Conservation (phyloP, 2,329 filamentous ascomycete genomes). For the Talaromyces funiculosus region DNA sequence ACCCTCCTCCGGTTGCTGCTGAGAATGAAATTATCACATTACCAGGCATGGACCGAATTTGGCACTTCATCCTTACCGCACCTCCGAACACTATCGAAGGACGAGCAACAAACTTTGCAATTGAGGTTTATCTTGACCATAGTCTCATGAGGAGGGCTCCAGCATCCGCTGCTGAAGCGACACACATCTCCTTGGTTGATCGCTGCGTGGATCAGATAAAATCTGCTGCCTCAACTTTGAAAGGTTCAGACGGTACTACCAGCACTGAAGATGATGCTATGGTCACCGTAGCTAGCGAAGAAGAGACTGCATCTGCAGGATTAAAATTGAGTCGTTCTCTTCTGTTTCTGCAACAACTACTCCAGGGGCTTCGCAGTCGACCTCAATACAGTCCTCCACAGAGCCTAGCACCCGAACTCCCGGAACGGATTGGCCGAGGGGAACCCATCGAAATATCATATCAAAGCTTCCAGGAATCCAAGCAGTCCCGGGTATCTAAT, state of each 20-base stretch:
- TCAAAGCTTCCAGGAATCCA: constrained; percentile 63
- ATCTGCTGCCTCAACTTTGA: constrained; percentile 55
- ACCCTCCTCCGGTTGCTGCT: constrained; percentile 44
- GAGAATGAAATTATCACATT: constrained; percentile 40
- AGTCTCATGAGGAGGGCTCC: constrained; percentile 37
- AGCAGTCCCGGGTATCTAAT: constrained; percentile 55
- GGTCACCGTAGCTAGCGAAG: constrained; percentile 46
- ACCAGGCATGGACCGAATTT: constrained; percentile 64
- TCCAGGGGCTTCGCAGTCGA: constrained; percentile 48
- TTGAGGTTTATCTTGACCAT: constrained; percentile 64
- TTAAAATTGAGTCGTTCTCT: constrained; percentile 64
- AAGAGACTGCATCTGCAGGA: constrained; percentile 51
- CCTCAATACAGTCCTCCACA: constrained; percentile 57
- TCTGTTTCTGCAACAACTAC: constrained; percentile 61
- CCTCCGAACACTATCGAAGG: constrained; percentile 61
- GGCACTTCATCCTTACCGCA: constrained; percentile 71
- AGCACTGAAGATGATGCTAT: constrained; percentile 50
- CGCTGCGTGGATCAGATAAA: constrained; percentile 68
- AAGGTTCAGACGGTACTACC: constrained; percentile 41
- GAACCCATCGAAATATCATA: constrained; percentile 64
- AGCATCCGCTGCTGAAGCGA: constrained; percentile 46
- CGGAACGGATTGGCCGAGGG: constrained; percentile 53
- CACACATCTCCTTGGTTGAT: constrained; percentile 65
- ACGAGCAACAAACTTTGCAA: constrained; percentile 63
- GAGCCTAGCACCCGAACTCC: constrained; percentile 55